Base-by-base conservation (phyloP, 768 basidiomycete genomes). In the Leucocoprinus leucothites region DNA sequence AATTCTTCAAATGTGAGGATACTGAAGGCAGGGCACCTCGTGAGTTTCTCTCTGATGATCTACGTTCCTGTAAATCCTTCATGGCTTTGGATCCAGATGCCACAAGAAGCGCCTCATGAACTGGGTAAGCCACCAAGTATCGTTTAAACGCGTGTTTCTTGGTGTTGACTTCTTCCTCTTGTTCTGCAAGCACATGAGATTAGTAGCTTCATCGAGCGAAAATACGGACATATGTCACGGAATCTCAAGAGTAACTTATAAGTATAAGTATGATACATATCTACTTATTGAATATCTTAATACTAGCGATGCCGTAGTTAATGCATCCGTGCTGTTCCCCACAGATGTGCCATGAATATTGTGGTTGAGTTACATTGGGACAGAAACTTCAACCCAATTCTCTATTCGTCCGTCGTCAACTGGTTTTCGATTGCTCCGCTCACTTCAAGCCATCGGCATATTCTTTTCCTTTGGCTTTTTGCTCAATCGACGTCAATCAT, bases 1-100 rank as follows among this genome's bases (percentile, higher is more conserved):
- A 79, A 80, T 56, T 55, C 75, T 28, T 72, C 69, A 22, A 78
- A 80, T 61, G 60, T 75, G 1, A 65, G 65, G 36, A 71, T 80
- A 24, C 47, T 61, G 5, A 63, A 60, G 45, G 74, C 74, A 26
- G 77, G 78, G 4, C 79, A 80, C 70, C 65, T 81, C 58, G 77
- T 80, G 48, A 48, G 71, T 63, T 21, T 60, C 9, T 16, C 9
- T 40, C 7, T 25, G 24, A 11, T 58, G 36, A 16, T 41, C 46
- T 36, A 9, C 31, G 9, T 56, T 24, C 4, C 40, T 36, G 14
- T 13, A 36, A 21, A n/a, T n/a, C n/a, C n/a, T n/a, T 9, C 40
- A 9, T 38, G 19, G 43, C n/a, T 21, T 34, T 26, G 2, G 22
- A 25, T 42, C 4, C 25, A 78, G 74, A 74, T 78, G 58, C 65